Evolutionary conservation across 805 yeast species (phyloP), one percentile per base, ranked within the genome.

Genomic region (Cyberlindnera petersonii): DNA sequence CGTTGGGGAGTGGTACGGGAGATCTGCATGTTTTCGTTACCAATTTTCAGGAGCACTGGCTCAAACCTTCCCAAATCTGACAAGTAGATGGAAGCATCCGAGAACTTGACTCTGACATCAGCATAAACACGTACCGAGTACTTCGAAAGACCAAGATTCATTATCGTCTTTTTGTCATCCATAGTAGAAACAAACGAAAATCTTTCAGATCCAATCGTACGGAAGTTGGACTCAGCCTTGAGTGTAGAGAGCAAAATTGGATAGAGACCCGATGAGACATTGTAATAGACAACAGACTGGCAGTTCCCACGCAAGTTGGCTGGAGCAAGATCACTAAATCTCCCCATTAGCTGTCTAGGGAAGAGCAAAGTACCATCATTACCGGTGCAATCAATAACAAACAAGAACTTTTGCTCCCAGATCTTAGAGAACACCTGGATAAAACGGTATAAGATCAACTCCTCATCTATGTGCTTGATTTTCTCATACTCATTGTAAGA

Each of bases 371-470:
- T 30, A 9, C 61, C 62, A 22, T 66, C 58, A 53, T 71, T 78
- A 10, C 78, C 80, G 0, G 95, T 83, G 48, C 85, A 77, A 57
- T 87, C 95, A 42, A 76, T 49, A 6, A 86, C 73, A 35, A 79
- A 43, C 43, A 77, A 74, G 55, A 72, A 85, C 40, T 75, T 77
- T 23, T 75, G 69, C 16, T 79, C 77, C 89, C 94, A 82, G 19
- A 85, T 69, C 53, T 80, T 82, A 37, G 82, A 73, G 14, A 81
- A 73, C 4, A 75, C 70, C 48, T 83, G 87, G 37, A 84, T 71
- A 7, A 79, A 49, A 43, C 81, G 71, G 59, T 74, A 86, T 18
- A 75, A 62, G 19, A 81, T 60, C 5, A 75, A 61, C 31, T 82
- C 82, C 0, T 69, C 55, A 31, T 72, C 74, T 11, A 57, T 33